Evolutionary conservation across 768 basidiomycete species (phyloP).

Genomic region (Boletus pseudopeckii): DNA sequence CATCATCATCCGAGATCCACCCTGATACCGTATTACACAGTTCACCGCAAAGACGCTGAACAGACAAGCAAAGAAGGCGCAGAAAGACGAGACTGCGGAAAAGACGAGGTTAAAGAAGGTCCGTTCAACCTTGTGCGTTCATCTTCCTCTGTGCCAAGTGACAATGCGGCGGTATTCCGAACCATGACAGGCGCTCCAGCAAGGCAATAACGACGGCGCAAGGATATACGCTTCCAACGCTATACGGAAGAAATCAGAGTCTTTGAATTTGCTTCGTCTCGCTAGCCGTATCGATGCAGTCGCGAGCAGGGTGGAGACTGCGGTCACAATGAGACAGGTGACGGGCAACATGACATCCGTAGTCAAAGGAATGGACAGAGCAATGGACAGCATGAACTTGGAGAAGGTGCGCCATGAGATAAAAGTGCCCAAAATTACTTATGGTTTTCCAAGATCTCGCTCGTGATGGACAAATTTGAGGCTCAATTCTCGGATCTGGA

Average conservation of each 20-base stretch:
- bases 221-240: constrained; percentile 98
- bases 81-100: constrained; percentile 90
- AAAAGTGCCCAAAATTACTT: not conserved
- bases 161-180: not conserved
- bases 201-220: constrained; percentile 96
- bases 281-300: constrained; percentile 95
- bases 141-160: not conserved
- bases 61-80: constrained; percentile 95
- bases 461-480: constrained; percentile 99
- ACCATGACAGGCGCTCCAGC: constrained; percentile 75
- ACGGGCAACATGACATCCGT: constrained; percentile 97
- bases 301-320: constrained; percentile 94
- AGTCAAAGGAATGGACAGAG: constrained; percentile 97
- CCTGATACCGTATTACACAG: constrained; percentile 40
- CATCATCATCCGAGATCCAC: constrained; percentile 6
- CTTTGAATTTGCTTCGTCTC: constrained; percentile 85
- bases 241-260: constrained; percentile 96
- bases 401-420: constrained; percentile 64
- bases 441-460: constrained; percentile 66
- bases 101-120: constrained; percentile 94
- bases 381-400: constrained; percentile 99
- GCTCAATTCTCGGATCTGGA: constrained; percentile 94
- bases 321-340: constrained; percentile 95
- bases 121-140: constrained; percentile 7
- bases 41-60: constrained; percentile 97